A percentile compares a stretch with the other conserved stretches of the same genome.
Conservation (phyloP, 1,284 basidiomycete species). For the Veloboletus limbatus region DNA sequence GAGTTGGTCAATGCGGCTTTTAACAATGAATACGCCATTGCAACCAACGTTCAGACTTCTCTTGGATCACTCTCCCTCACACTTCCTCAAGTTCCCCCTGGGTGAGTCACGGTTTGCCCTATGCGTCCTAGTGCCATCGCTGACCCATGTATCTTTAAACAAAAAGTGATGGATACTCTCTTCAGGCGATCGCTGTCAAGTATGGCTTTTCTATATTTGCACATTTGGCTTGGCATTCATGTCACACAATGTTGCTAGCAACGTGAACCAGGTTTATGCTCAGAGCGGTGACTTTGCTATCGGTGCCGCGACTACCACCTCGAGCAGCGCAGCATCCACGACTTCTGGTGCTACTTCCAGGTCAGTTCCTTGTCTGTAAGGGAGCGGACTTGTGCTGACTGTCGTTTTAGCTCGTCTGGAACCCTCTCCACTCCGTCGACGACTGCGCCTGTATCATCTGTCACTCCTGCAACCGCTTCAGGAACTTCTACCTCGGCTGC, state of each 20-base stretch:
- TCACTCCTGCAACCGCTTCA: neutral
- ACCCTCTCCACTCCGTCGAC: neutral
- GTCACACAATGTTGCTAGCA: conserved; percentile 31
- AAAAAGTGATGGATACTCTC: conserved; percentile 45
- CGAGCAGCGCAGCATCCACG: conserved; percentile 21
- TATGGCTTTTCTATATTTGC: conserved; percentile 14
- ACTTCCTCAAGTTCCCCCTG: conserved; percentile 49
- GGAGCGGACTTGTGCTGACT: neutral
- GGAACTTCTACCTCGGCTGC: conserved; percentile 15
- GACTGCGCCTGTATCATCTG: neutral
- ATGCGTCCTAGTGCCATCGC: neutral
- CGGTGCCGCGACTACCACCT: conserved; percentile 25
- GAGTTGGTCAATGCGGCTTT: conserved; percentile 50
- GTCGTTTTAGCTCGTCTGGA: conserved; percentile 1
- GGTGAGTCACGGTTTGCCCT: conserved; percentile 47
- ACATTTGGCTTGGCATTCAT: neutral
- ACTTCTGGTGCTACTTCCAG: conserved; percentile 3
- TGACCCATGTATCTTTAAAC: conserved; percentile 5
- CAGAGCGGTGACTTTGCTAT: conserved; percentile 46
- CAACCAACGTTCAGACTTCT: conserved; percentile 51
- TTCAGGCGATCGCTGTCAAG: conserved; percentile 49
- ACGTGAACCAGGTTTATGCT: conserved; percentile 49
- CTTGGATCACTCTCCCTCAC: conserved; percentile 37
- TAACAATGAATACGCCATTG: conserved; percentile 55
- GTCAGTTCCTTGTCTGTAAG: conserved; percentile 3